These are phyloP conservation scores for Dendrocalamus latiflorus DNA, from an alignment of 202 grass and related monocot species.

Conservation along the genomic window DNA sequence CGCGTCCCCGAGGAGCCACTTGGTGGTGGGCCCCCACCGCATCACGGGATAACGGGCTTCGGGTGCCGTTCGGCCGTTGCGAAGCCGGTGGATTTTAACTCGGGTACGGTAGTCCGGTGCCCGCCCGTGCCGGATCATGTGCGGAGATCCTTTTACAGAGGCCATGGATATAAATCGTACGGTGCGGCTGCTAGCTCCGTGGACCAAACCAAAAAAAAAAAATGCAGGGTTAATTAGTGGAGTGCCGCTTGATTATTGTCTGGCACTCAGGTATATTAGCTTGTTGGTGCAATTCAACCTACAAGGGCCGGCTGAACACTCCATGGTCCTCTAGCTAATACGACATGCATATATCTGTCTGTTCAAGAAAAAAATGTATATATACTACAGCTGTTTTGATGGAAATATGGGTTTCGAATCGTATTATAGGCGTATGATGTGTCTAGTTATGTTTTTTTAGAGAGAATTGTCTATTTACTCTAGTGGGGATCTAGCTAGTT, in stretches of 20 bases:
- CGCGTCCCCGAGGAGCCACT: background rate
- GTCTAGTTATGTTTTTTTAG: background rate
- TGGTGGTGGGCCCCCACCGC: slow-evolving; percentile 15
- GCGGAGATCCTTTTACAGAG: background rate
- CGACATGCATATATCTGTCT: background rate
- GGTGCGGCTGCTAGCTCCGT: background rate
- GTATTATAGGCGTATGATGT: background rate
- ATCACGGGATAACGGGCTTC: background rate
- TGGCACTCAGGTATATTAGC: background rate
- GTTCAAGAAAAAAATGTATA: background rate
- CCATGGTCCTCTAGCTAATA: background rate
- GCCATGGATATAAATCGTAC: background rate
- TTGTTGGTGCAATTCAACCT: background rate
- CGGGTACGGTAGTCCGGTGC: background rate
- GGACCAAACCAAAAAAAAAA: no score
- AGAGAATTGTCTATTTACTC: background rate
- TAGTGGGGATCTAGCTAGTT: background rate
- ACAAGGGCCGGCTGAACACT: background rate
- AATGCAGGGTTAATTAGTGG: no score
- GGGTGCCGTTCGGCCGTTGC: no score
- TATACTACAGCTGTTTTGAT: background rate
- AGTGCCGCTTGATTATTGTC: background rate
- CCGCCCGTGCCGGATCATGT: background rate
- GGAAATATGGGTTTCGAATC: background rate
- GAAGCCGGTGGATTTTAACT: no score